These are phyloP conservation scores for Xanthoparmelia taractica DNA, from an alignment of 495 filamentous ascomycete genomes.

Conservation along the genomic window DNA sequence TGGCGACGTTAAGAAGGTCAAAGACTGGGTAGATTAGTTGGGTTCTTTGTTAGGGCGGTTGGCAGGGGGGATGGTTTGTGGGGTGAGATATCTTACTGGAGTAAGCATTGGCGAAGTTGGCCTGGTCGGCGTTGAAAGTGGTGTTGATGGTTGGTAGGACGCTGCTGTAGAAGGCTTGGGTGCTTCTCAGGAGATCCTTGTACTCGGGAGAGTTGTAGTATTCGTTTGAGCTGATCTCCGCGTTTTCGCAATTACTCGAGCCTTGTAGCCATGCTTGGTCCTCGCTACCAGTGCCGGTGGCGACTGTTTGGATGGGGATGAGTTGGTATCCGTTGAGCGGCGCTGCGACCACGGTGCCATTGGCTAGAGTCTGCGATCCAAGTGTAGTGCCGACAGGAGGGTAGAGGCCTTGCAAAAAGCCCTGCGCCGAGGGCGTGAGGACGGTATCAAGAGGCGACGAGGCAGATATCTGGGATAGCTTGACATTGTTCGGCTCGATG, in stretches of 20 bases:
- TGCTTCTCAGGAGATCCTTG: constrained; percentile 42
- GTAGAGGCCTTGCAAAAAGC: constrained; percentile 57
- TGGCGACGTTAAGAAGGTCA: constrained; percentile 48
- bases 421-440: constrained; percentile 50
- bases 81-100: constrained; percentile 34
- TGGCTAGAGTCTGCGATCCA: constrained; percentile 36
- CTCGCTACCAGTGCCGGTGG: constrained; percentile 43
- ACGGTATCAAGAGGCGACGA: constrained; percentile 53
- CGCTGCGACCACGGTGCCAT: constrained; percentile 45
- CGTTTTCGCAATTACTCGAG: constrained; percentile 51
- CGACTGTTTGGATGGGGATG: constrained; percentile 43
- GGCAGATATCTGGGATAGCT: constrained; percentile 50
- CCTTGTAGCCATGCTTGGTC: constrained; percentile 52
- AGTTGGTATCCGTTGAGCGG: constrained; percentile 57
- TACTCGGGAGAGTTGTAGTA: constrained; percentile 62
- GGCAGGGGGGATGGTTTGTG: not conserved
- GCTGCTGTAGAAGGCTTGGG: constrained; percentile 55
- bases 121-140: constrained; percentile 45
- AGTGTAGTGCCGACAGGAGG: constrained; percentile 44
- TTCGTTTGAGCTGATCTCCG: constrained; percentile 58
- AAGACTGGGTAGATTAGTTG: constrained; percentile 32
- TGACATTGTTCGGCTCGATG: constrained; percentile 49
- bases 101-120: constrained; percentile 67
- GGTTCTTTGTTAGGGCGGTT: not conserved
- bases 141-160: constrained; percentile 54